Conservation (phyloP, 305 asterid genomes). For the Fraxinus platypoda region DNA sequence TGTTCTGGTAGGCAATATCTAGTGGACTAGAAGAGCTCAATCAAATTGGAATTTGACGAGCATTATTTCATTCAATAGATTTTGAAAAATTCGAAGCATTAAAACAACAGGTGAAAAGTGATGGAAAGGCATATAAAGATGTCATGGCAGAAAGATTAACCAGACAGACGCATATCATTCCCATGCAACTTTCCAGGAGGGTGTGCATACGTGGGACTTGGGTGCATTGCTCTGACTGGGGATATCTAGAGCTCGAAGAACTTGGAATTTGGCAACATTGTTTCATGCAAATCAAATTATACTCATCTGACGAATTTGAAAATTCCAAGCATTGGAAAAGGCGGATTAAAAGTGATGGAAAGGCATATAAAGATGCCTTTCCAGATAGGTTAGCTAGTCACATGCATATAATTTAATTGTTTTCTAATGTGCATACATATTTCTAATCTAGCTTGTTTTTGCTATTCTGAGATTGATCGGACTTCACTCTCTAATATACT, state of each 20-base stretch:
- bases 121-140: neutral
- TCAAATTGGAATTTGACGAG: neutral
- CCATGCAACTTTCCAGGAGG: neutral
- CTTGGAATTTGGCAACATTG: neutral
- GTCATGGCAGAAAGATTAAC: neutral
- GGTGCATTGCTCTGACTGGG: neutral
- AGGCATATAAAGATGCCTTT: neutral
- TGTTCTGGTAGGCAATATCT: neutral
- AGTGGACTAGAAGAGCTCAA: neutral
- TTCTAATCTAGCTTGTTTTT: neutral
- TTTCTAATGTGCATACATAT: neutral
- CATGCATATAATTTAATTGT: neutral
- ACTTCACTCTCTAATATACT: neutral
- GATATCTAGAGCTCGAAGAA: neutral
- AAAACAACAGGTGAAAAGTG: neutral
- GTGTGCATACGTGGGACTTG: neutral
- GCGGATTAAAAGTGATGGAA: neutral
- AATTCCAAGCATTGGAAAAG: neutral
- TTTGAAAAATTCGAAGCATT: neutral
- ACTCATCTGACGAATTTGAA: neutral
- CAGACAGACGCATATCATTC: neutral
- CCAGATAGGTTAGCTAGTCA: neutral
- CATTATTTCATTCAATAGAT: neutral
- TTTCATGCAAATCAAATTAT: neutral
- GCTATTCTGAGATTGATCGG: conserved; percentile 1